Conservation (phyloP, 2,329 filamentous ascomycete genomes). For the Hypomyces rosellus region DNA sequence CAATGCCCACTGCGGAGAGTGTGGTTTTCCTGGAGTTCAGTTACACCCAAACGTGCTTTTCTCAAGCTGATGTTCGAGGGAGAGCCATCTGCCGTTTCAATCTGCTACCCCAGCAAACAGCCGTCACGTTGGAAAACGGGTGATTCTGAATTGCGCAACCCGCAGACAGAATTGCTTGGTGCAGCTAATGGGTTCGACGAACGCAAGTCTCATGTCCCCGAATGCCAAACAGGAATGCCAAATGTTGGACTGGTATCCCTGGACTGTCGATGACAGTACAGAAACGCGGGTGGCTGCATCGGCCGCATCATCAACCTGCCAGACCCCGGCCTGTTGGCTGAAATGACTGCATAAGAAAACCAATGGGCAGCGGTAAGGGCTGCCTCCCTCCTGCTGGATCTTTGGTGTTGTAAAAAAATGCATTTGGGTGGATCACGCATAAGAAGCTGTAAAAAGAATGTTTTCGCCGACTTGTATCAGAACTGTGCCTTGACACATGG, state of each 20-base stretch:
- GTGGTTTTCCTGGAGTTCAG: not conserved
- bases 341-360: not conserved
- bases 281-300: conserved; percentile 8
- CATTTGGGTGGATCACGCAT: too few relatives aligned
- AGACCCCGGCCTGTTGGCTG: not conserved
- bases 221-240: conserved; percentile 4
- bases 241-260: conserved; percentile 5
- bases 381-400: too few relatives aligned
- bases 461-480: too few relatives aligned
- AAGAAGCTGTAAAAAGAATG: too few relatives aligned
- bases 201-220: conserved; percentile 9
- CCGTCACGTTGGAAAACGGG: conserved; percentile 5
- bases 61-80: conserved; percentile 2
- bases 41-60: conserved; percentile 1
- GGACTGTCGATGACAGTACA: conserved; percentile 2
- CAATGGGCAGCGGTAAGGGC: not conserved
- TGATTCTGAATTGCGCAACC: conserved; percentile 12
- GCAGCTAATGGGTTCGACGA: conserved; percentile 11
- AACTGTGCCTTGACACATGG: too few relatives aligned
- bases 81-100: conserved; percentile 9
- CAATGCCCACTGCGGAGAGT: not conserved
- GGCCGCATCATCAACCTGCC: conserved; percentile 3
- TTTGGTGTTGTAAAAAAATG: too few relatives aligned
- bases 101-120: conserved; percentile 7
- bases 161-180: conserved; percentile 6